A percentile compares a stretch with the other conserved stretches of the same genome.
Evolutionary conservation across 2,329 filamentous ascomycete genomes (phyloP).

Genomic region (Pezicula radicicola): DNA sequence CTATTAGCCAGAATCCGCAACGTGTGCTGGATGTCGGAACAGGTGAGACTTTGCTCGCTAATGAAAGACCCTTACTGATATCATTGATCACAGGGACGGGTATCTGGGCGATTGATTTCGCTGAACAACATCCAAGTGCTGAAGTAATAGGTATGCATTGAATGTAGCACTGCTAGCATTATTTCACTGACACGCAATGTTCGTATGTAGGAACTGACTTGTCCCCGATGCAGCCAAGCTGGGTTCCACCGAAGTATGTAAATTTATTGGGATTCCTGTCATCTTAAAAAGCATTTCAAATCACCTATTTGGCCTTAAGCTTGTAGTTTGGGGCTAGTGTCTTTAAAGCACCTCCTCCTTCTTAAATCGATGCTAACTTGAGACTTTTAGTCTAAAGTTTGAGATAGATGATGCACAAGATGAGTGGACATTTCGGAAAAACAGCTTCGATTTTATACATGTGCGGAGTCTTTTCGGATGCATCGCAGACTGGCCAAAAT

Average conservation of each 20-base stretch:
- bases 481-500: slow-evolving; percentile 22
- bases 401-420: slow-evolving; percentile 26
- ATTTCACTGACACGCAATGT: not conserved
- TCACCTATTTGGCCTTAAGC: no score
- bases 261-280: no score
- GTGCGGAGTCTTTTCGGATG: slow-evolving; percentile 30
- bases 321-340: no score
- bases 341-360: no score
- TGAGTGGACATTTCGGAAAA: slow-evolving; percentile 19
- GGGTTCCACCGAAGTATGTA: slow-evolving; percentile 2
- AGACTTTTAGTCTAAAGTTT: not conserved
- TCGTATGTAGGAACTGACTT: slow-evolving; percentile 2
- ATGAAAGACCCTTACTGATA: no score
- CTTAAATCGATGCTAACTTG: no score
- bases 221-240: slow-evolving; percentile 1
- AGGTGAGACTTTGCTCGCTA: no score
- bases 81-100: not conserved
- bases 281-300: no score
- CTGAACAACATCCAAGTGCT: slow-evolving; percentile 1
- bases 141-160: slow-evolving; percentile 3
- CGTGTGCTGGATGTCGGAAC: slow-evolving; percentile 3
- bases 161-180: not conserved
- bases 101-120: slow-evolving; percentile 9
- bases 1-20: slow-evolving; percentile 2
- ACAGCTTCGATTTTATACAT: slow-evolving; percentile 29